phyloP scores from a whole-genome alignment of 2,329 filamentous ascomycete genomes.

The Sporothrix globosa region DNA sequence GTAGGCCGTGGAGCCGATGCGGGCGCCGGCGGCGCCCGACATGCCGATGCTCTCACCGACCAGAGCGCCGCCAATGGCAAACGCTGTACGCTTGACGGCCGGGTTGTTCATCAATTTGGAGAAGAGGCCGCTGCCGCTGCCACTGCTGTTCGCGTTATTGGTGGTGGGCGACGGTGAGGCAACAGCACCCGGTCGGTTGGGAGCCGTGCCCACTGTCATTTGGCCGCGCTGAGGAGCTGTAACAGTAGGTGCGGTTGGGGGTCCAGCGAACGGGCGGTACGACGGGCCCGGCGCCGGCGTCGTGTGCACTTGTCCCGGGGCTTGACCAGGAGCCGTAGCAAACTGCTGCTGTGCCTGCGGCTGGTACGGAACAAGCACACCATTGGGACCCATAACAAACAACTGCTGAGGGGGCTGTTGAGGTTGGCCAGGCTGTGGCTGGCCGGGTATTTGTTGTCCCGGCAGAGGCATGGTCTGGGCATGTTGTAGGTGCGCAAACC shows the following conservation, averaged over 20 bases:
- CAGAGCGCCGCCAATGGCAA: slow-evolving; percentile 32
- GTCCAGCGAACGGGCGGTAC: not conserved
- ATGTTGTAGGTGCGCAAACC: slow-evolving; percentile 23
- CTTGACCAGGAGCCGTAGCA: not conserved
- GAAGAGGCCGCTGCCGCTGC: slow-evolving; percentile 22
- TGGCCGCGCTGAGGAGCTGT: not conserved
- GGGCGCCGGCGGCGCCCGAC: slow-evolving; percentile 28
- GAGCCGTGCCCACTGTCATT: slow-evolving; percentile 13
- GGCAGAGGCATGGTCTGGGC: slow-evolving; percentile 24
- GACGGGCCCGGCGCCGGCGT: not conserved
- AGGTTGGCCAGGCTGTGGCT: not conserved
- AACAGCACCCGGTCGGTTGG: not conserved
- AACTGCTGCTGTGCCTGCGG: not conserved
- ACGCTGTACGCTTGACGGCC: slow-evolving; percentile 33
- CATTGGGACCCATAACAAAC: slow-evolving; percentile 12
- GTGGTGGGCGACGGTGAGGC: not conserved
- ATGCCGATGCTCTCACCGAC: slow-evolving; percentile 32
- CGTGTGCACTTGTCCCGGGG: slow-evolving; percentile 4
- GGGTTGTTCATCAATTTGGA: slow-evolving; percentile 35
- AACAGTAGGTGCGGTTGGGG: not conserved
- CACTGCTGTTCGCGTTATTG: not conserved
- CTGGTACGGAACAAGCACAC: slow-evolving; percentile 5
- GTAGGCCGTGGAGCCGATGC: slow-evolving; percentile 23
- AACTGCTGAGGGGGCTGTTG: not conserved
- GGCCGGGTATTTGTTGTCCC: not conserved